These are phyloP conservation scores for Debaryomycetaceae sp. DNA, from an alignment of 1,139 yeast genomes.

Conservation along the genomic window DNA sequence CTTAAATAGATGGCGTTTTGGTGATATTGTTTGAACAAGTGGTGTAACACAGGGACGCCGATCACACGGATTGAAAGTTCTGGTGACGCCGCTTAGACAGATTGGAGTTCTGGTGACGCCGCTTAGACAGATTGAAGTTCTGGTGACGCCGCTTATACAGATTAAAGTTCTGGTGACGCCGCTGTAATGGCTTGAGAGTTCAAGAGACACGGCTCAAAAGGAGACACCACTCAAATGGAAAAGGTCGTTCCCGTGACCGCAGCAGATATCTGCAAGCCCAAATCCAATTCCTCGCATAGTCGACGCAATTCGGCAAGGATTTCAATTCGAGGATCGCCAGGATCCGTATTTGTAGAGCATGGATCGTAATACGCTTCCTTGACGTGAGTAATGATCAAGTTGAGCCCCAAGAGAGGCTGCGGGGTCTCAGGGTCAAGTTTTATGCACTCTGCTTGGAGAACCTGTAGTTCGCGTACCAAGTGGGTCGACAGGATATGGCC, in stretches of 20 bases:
- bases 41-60: too few relatives aligned
- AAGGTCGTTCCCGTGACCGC: conserved; percentile 41
- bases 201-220: too few relatives aligned
- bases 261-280: conserved; percentile 37
- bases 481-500: conserved; percentile 73
- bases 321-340: conserved; percentile 43
- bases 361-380: conserved; percentile 39
- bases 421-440: conserved; percentile 4
- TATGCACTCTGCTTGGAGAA: conserved; percentile 16
- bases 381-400: conserved; percentile 60
- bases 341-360: conserved; percentile 6
- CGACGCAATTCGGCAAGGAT: conserved; percentile 37
- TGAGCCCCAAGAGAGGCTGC: conserved; percentile 34
- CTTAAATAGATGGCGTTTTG: too few relatives aligned
- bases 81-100: too few relatives aligned
- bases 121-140: too few relatives aligned
- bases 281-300: conserved; percentile 20
- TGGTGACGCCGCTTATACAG: too few relatives aligned
- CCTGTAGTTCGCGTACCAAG: conserved; percentile 45
- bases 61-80: too few relatives aligned
- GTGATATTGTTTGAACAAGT: too few relatives aligned
- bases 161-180: too few relatives aligned
- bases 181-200: too few relatives aligned
- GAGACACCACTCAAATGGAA: conserved; percentile 6
- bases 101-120: too few relatives aligned